Evolutionary conservation across 495 filamentous ascomycete genomes (phyloP), one percentile per base, ranked within the genome.

Genomic region (Aspergillus bridgeri): DNA sequence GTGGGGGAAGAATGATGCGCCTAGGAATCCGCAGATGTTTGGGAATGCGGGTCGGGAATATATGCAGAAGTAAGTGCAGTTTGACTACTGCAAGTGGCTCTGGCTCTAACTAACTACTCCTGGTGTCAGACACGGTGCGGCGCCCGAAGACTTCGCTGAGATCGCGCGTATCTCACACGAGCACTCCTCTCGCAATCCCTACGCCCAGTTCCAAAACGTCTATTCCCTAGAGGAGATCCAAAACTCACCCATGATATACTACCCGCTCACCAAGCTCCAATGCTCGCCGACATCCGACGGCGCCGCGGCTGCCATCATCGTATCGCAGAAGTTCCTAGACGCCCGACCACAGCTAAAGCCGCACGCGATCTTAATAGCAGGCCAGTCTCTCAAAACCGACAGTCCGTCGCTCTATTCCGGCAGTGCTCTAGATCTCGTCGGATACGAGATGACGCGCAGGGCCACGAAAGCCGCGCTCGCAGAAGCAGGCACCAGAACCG

Each of bases 21-120:
- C 5, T 91, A 50, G 24, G 48, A 50, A 50, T n/a, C 48, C 91
- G 0, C 92, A 97, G 74, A 82, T 95, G 78, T 97, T 97, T 66
- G 92, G 91, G 4, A 97, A 97, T 64, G 92, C 92, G 0, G 92
- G 92, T 11, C 66, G 84, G 29, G 92, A 96, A 71, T 96, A 97
- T 64, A 96, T 95, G 79, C 89, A 96, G 77, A 92, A 89, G 85
- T 91, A 70, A 48, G 81, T 38, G n/a, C n/a, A n/a, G n/a, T n/a
- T n/a, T n/a, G n/a, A n/a, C 3, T 23, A 9, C 22, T 50, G n/a
- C n/a, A n/a, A n/a, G n/a, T n/a, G n/a, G n/a, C n/a, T n/a, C n/a
- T 84, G n/a, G 27, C 13, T 9, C 48, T 50, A 27, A 50, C 15
- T n/a, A n/a, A n/a, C n/a, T n/a, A n/a, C n/a, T n/a, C 84, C 91